phyloP scores from a whole-genome alignment of 331 rosid species.

The Rosa hybrid region DNA sequence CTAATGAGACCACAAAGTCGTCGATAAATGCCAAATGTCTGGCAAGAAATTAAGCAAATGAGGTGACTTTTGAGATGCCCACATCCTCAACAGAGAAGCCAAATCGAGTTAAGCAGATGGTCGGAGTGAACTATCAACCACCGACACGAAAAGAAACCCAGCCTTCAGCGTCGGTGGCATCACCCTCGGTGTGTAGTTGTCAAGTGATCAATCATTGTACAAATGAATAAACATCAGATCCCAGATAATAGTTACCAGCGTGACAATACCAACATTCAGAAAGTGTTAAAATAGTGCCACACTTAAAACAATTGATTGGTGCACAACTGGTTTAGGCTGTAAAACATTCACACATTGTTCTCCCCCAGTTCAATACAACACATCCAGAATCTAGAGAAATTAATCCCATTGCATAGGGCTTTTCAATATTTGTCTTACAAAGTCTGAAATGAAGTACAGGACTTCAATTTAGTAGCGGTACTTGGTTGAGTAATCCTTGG shows the following conservation, averaged over 20 bases:
- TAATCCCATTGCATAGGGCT: neutral
- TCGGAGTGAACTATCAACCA: neutral
- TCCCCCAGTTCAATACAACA: neutral
- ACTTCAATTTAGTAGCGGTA: conserved; percentile 62
- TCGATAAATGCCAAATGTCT: no score
- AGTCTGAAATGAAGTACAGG: conserved; percentile 4
- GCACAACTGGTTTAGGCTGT: neutral
- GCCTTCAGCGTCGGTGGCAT: neutral
- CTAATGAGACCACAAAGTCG: no score
- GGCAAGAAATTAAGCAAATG: no score
- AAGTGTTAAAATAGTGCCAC: neutral
- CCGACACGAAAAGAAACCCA: neutral
- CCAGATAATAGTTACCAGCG: neutral
- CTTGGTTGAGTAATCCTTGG: conserved; percentile 60
- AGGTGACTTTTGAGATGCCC: no score
- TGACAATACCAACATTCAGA: neutral
- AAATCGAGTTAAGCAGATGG: no score
- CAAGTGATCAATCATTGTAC: neutral
- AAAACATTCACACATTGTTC: neutral
- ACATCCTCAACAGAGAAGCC: no score
- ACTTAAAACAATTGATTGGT: neutral
- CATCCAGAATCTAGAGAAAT: neutral
- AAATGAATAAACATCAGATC: neutral
- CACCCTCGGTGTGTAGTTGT: neutral
- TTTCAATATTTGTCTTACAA: neutral